phyloP scores from a whole-genome alignment of 805 yeast species.

The Teunomyces cretensis region DNA sequence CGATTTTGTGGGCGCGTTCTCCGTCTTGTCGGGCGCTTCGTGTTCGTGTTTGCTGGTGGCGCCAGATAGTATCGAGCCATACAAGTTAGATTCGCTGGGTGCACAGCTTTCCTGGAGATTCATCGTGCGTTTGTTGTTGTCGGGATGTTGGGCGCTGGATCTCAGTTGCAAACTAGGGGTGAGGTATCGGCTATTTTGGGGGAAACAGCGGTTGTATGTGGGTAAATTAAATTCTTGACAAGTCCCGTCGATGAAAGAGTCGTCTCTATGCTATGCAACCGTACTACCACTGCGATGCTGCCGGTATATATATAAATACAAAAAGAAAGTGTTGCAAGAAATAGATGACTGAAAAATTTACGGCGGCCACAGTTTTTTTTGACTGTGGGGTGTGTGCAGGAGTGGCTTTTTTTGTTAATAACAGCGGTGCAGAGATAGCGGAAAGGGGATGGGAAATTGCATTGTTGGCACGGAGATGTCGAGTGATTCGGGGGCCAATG shows the following conservation, averaged over 20 bases:
- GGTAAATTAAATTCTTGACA: no score
- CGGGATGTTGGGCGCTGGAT: background rate
- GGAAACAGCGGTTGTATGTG: no score
- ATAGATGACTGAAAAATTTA: background rate
- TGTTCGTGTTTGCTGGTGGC: constrained; percentile 4
- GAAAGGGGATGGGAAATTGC: background rate
- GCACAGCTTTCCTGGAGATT: constrained; percentile 11
- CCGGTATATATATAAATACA: no score
- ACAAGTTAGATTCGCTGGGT: constrained; percentile 7
- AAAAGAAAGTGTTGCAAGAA: background rate
- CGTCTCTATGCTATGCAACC: no score
- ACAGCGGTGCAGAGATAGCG: no score
- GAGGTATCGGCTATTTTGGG: no score
- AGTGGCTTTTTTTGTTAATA: no score
- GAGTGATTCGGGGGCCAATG: no score
- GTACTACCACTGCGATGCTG: no score
- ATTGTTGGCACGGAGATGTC: no score
- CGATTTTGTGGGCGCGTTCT: constrained; percentile 2
- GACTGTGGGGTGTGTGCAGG: constrained; percentile 4
- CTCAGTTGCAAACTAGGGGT: background rate
- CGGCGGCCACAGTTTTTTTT: constrained; percentile 6
- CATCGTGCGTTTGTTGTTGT: constrained; percentile 4
- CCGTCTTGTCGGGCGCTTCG: background rate
- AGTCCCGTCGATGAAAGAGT: no score
- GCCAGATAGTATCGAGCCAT: constrained; percentile 4